These are phyloP conservation scores for Voacanga thouarsii DNA, from an alignment of 257 asterid genomes.

Conservation along the genomic window DNA sequence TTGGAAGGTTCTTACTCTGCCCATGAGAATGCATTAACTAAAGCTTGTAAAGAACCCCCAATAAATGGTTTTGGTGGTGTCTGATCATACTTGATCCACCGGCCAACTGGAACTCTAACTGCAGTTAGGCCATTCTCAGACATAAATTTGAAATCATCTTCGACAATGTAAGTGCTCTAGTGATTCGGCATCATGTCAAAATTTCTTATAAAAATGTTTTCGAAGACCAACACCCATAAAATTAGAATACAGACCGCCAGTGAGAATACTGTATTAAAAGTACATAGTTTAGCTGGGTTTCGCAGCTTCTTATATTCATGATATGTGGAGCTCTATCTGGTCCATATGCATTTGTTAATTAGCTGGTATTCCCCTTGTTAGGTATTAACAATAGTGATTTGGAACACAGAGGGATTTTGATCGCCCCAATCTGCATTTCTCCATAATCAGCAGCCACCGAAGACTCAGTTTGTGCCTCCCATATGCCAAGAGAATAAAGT, in stretches of 20 bases:
- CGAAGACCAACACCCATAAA: conserved; percentile 25
- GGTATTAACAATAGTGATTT: conserved; percentile 25
- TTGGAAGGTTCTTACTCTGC: conserved; percentile 51
- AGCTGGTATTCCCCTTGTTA: conserved; percentile 65
- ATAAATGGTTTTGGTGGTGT: conserved; percentile 64
- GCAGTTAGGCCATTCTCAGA: conserved; percentile 43
- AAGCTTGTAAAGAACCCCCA: conserved; percentile 56
- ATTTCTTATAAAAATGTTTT: no score
- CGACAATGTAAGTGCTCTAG: conserved; percentile 56
- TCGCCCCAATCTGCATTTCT: conserved; percentile 43
- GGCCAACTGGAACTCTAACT: conserved; percentile 76
- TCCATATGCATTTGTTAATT: conserved; percentile 76
- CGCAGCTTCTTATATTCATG: conserved; percentile 38
- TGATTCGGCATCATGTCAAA: conserved; percentile 35
- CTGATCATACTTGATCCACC: conserved; percentile 66
- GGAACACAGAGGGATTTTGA: conserved; percentile 65
- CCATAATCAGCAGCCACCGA: conserved; percentile 6
- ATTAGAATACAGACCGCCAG: background rate
- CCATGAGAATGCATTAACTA: conserved; percentile 72
- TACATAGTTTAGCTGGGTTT: background rate
- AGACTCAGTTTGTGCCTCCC: conserved; percentile 9
- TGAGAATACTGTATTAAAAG: background rate
- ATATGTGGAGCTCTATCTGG: conserved; percentile 45
- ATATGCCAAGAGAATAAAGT: conserved; percentile 2
- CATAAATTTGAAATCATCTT: conserved; percentile 62